Base-by-base conservation (phyloP, 192 early-diverging fungal species). In the Rhizophagus sp. region DNA sequence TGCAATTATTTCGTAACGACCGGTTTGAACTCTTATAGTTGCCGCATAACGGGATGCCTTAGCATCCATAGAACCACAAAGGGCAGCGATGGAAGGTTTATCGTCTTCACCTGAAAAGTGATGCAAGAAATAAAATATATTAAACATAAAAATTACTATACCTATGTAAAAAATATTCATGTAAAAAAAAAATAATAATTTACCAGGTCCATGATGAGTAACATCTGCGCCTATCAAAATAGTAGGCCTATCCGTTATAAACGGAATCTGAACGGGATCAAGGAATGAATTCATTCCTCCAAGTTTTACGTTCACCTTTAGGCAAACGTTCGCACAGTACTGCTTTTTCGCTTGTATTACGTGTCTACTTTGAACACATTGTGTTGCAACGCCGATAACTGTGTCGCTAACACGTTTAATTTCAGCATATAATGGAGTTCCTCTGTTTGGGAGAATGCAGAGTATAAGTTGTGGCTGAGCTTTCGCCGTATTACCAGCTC, bases 221-320 rank as follows among this genome's bases (percentile, higher is more conserved):
- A 98, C 93, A 84, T 98, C 96, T 24, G 95, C 96, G 34, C 97
- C 97, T 75, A 98, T 57, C 52, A 98, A 78, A 73, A 97, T 90
- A 7, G 95, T 97, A 8, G 94, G 93, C 10, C 83, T 80, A 57
- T 88, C 74, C n/a, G 87, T 83, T 57, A 95, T 82, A 81, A 96
- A 91, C 4, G 92, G 90, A 22, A 93, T 84, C 68, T 93, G 87
- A 5, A 80, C 30, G n/a, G 83, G 84, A 0, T 64, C 81, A 34
- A 98, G 83, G 67, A 85, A 87, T 27, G 89, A 87, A 88, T 97
- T 97, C 83, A 90, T 91, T 50, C 96, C 96, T 62, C 96, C 52
- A 19, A 57, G 19, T 19, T 57, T 57, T 5, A 57, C 52, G 2
- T 57, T 57, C 17, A 57, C 17, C 87, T 98, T 98, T 50, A 98